Base-by-base conservation (phyloP, 805 yeast species). In the Starmerella stigmatis region DNA sequence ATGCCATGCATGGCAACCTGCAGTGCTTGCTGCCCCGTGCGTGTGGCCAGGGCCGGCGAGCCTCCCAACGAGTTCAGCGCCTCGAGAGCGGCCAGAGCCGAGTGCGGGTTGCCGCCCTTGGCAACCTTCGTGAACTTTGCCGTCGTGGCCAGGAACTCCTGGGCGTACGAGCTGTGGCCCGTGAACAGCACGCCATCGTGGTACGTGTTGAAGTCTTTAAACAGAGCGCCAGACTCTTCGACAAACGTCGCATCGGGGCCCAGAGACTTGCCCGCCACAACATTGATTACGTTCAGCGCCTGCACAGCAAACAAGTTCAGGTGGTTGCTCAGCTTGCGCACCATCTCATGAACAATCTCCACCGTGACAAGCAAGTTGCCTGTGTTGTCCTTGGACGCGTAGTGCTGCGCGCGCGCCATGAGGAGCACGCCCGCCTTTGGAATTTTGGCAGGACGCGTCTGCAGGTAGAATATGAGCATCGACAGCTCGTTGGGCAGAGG, bases 401-500 rank as follows among this genome's bases (percentile, higher is more conserved):
- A 96, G 4, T 69, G 54, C 12, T 59, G 57, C 23, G 89, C 76
- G 60, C 77, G 79, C 54, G 71, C 74, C 42, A 73, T 72, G 43
- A 89, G 62, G 60, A 79, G 84, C 5, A 67, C 66, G 20, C 86
- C 81, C 17, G 89, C 95, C 58, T 89, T 89, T 55, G 84, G 92
- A 51, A 92, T 69, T 61, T 92, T 89, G 26, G 86, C 80, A 45
- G 96, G 71, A 56, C 96, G 71, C 4, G 96, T 81, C 32, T 94
- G 79, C 17, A 94, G 95, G 62, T 89, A 89, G 68, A 82, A 89
- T 26, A 89, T 66, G 54, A 89, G 70, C 60, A 86, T 86, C 48
- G 94, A 81, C 38, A 94, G 71, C 61, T 92, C 97, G 17, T 94
- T 85, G 2, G 94, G 78, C 61, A 89, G 88, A 13, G 98, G 94